Evolutionary conservation across 306 rosid species (phyloP).

Genomic region (Vachellia pachyceras): DNA sequence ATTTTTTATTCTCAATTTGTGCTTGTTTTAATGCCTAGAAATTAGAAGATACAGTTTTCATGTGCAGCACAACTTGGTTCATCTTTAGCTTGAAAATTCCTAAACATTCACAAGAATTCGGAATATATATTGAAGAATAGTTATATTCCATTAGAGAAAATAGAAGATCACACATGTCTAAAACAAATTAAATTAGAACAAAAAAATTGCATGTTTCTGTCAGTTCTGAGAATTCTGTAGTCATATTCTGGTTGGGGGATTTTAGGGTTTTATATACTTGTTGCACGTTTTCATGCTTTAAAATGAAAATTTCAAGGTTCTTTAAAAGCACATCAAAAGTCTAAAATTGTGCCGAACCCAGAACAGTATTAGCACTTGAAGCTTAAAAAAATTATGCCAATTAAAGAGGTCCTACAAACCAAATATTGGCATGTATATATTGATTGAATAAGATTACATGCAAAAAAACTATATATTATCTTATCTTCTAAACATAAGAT

Average conservation of each 20-base stretch:
- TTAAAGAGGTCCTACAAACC: too few relatives aligned
- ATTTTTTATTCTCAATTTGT: background rate
- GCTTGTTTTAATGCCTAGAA: background rate
- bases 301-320: too few relatives aligned
- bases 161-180: background rate
- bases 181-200: too few relatives aligned
- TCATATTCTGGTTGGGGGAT: background rate
- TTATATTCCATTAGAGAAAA: background rate
- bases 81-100: background rate
- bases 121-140: background rate
- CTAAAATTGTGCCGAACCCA: too few relatives aligned
- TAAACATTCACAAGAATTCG: background rate
- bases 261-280: background rate
- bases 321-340: background rate
- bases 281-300: too few relatives aligned
- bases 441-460: background rate
- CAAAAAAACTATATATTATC: too few relatives aligned
- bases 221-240: background rate
- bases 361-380: background rate
- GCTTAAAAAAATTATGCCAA: background rate
- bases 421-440: background rate
- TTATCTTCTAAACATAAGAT: too few relatives aligned
- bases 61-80: background rate
- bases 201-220: background rate
- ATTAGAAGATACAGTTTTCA: background rate